These are phyloP conservation scores for Citrullus colocynthis DNA, from an alignment of 306 rosid genomes.

Conservation along the genomic window DNA sequence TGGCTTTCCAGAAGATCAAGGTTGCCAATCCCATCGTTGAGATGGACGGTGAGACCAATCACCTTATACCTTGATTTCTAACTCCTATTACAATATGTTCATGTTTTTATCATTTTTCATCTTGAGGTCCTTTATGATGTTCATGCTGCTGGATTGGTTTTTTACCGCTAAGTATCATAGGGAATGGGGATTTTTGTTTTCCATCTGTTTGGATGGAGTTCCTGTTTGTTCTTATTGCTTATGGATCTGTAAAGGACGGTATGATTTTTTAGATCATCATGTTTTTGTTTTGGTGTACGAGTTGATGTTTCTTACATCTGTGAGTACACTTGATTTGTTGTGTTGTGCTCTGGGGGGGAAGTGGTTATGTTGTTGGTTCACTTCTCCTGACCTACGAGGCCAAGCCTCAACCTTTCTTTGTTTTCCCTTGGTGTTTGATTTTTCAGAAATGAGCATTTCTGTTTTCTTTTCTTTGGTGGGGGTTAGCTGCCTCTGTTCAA, in stretches of 20 bases:
- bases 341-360: not conserved
- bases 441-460: not conserved
- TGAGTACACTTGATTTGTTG: not conserved
- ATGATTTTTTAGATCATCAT: not conserved
- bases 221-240: not conserved
- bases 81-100: not conserved
- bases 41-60: conserved; percentile 70
- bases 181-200: not conserved
- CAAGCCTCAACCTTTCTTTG: not conserved
- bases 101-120: not conserved
- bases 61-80: not conserved
- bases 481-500: not conserved
- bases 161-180: not conserved
- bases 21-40: conserved; percentile 95
- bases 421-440: not conserved
- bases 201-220: not conserved
- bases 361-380: not conserved
- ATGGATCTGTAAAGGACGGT: not conserved
- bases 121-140: not conserved
- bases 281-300: not conserved
- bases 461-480: not conserved
- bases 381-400: not conserved
- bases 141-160: not conserved
- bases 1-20: conserved; percentile 84
- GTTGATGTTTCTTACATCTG: not conserved